These are phyloP conservation scores for Periglandula ipomoeae DNA, from an alignment of 2,329 filamentous ascomycete species.

Conservation along the genomic window DNA sequence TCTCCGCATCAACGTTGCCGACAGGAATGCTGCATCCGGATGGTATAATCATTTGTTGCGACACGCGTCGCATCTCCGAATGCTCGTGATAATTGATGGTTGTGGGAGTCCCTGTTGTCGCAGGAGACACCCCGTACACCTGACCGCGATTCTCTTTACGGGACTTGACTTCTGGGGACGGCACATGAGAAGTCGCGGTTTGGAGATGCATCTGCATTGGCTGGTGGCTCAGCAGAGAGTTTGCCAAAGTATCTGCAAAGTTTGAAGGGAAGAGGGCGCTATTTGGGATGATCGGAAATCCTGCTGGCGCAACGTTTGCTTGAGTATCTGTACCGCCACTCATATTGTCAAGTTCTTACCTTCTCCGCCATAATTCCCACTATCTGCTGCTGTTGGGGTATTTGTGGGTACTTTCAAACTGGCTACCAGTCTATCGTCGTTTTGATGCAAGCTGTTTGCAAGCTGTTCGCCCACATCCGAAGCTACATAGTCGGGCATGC, in stretches of 20 bases:
- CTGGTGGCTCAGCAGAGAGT: constrained; percentile 41
- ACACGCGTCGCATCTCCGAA: constrained; percentile 29
- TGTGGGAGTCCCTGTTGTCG: constrained; percentile 13
- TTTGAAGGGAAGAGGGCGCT: constrained; percentile 19
- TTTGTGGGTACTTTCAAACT: constrained; percentile 32
- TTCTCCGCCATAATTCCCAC: constrained; percentile 9
- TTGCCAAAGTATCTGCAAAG: constrained; percentile 33
- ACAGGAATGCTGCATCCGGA: constrained; percentile 13
- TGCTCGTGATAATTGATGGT: constrained; percentile 14
- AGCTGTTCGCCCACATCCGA: constrained; percentile 7
- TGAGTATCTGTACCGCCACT: not conserved
- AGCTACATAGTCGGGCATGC: constrained; percentile 32
- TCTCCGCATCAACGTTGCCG: constrained; percentile 1
- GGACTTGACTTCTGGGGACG: constrained; percentile 30
- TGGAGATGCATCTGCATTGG: constrained; percentile 29
- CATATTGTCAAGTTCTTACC: constrained; percentile 8
- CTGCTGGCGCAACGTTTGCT: constrained; percentile 4
- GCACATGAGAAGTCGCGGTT: constrained; percentile 18
- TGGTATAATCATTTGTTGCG: constrained; percentile 27
- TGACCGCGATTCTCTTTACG: constrained; percentile 33
- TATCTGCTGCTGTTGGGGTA: constrained; percentile 25
- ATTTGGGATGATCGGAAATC: constrained; percentile 14
- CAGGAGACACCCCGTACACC: constrained; percentile 3
- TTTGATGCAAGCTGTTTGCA: constrained; percentile 20
- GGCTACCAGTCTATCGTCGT: constrained; percentile 17